These are phyloP conservation scores for Talaromyces marneffei DNA, from an alignment of 2,329 filamentous ascomycete genomes.

Conservation along the genomic window DNA sequence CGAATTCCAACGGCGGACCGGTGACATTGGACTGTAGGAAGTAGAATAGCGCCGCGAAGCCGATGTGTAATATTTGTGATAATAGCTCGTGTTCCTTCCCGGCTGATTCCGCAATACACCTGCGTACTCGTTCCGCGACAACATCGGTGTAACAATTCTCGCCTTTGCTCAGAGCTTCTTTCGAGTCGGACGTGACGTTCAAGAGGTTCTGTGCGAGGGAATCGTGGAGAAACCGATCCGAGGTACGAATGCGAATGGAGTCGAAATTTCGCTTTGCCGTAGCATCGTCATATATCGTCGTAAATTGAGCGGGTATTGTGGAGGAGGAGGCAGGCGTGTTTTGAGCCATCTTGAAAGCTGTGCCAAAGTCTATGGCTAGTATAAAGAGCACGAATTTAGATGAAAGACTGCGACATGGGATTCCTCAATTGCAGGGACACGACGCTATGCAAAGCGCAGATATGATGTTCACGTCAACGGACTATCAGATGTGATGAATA, in stretches of 20 bases:
- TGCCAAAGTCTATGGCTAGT: neutral
- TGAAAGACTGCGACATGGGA: neutral
- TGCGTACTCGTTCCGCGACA: conserved; percentile 29
- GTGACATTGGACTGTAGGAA: conserved; percentile 87
- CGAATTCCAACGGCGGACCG: conserved; percentile 68
- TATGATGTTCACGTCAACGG: no score
- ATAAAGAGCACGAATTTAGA: neutral
- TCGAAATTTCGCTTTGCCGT: conserved; percentile 27
- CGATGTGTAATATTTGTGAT: conserved; percentile 49
- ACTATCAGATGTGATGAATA: no score
- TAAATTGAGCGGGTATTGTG: conserved; percentile 6
- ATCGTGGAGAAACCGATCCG: conserved; percentile 28
- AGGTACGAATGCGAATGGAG: conserved; percentile 29
- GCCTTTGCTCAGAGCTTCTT: conserved; percentile 22
- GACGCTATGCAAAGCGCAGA: neutral
- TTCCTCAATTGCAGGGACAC: neutral
- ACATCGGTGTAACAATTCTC: conserved; percentile 35
- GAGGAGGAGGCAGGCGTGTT: neutral
- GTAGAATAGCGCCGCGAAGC: conserved; percentile 64
- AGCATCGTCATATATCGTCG: conserved; percentile 30
- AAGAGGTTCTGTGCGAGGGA: conserved; percentile 36
- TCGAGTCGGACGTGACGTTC: conserved; percentile 24
- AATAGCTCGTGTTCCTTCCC: conserved; percentile 17
- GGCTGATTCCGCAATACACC: conserved; percentile 17
- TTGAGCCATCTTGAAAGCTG: neutral